Percentiles rank a stretch among this genome's conserved stretches.
Conservation (phyloP, 139 green algal genomes). For the Raphidocelis subcapitata region DNA sequence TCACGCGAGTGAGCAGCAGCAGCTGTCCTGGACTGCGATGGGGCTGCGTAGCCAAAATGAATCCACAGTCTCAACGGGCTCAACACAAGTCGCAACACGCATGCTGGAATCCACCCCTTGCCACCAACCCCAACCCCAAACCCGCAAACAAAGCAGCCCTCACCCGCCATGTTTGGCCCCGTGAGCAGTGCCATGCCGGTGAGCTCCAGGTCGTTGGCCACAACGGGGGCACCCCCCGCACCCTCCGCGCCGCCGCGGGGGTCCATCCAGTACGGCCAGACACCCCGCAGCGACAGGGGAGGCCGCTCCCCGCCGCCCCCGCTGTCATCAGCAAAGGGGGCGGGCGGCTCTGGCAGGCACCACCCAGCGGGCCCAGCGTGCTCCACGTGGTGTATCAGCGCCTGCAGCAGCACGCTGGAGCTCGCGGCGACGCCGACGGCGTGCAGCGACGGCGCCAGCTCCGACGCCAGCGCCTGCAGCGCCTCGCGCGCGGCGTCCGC, state of each 20-base stretch:
- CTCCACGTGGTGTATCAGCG: background rate
- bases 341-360: no score
- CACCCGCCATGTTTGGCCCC: slow-evolving; percentile 89
- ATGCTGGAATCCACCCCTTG: no score
- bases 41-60: background rate
- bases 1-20: no score
- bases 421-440: slow-evolving; percentile 2
- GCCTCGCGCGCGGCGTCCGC: background rate
- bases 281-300: no score
- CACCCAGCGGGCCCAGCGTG: background rate
- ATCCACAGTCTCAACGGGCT: background rate
- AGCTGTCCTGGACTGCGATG: background rate
- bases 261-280: slow-evolving; percentile 89
- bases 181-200: slow-evolving; percentile 79
- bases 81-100: no score
- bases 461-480: background rate
- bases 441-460: background rate
- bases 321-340: no score
- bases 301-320: no score
- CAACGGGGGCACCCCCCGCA: no score
- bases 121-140: no score
- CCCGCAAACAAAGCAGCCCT: no score
- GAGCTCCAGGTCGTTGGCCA: slow-evolving; percentile 54
- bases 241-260: background rate
- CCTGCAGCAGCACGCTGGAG: background rate